Base-by-base conservation (phyloP, 2,329 filamentous ascomycete species). In the Diplodia sapinea region DNA sequence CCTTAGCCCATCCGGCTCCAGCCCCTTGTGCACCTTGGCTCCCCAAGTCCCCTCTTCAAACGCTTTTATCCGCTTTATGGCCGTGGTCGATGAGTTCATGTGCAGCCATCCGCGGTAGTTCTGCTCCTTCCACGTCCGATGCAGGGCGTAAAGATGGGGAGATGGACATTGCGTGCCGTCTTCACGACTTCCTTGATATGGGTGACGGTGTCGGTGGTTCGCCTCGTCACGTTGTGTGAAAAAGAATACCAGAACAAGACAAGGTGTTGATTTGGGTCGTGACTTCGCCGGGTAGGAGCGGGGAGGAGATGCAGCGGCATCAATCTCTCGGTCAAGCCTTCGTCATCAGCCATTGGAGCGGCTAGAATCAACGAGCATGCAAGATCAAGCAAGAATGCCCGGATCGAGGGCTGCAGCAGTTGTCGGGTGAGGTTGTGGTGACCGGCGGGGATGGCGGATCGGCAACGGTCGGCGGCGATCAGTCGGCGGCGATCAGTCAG, bases 101-200 rank as follows among this genome's bases (percentile, higher is more conserved):
- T 74, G 75, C 29, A 71, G 70, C 77, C 76, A 79, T 1, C 74
- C 75, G 1, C 66, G 51, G 40, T 74, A 70, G 33, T 71, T 73
- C 13, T 71, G 71, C 1, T 69, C 63, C 23, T 70, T 69, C 17
- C 55, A 70, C 51, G 72, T 72, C 67, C 79, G 76, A 57, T 79
- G 77, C 13, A 79, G 69, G n/a, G 73, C 73, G 47, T 79, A 79
- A 73, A 79, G 67, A 79, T 73, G 0, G 77, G 75, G 17, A 79
- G 75, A 4, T 12, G 47, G 47, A 2, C 23, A 3, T 26, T 3
- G 23, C 47, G 47, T n/a, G 47, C 47, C 17, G 47, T 1, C n/a
- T 3, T 23, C 5, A 50, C 47, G 8, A 50, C 13, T 6, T 50
- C 20, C 12, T 20, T 50, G 6, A 50, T 4, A n/a, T 50, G 47